Evolutionary conservation across 75 land plant species (phyloP).

Genomic region (Sequoia sempervirens): DNA sequence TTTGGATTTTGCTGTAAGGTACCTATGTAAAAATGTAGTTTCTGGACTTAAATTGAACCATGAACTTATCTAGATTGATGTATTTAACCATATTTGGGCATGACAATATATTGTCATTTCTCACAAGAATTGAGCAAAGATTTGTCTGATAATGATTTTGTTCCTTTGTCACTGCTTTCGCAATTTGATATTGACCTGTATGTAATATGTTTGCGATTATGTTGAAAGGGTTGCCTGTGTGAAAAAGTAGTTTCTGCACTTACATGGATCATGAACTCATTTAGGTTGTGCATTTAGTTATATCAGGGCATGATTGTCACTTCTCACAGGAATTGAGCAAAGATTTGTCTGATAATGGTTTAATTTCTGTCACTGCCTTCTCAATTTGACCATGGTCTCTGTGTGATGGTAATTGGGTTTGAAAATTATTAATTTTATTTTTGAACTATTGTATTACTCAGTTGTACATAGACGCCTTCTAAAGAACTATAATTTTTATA

Average conservation of each 20-base stretch:
- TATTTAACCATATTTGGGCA: not conserved
- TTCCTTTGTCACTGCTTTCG: not conserved
- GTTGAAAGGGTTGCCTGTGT: not conserved
- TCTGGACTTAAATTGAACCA: not conserved
- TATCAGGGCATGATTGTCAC: not conserved
- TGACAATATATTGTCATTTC: not conserved
- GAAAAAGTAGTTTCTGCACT: not conserved
- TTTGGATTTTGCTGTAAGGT: not conserved
- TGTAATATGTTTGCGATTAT: not conserved
- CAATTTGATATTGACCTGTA: too few species aligned
- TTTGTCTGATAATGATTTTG: not conserved
- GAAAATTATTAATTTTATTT: not conserved
- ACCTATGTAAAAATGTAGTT: not conserved
- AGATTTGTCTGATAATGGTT: not conserved
- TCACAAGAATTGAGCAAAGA: not conserved
- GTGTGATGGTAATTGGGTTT: not conserved
- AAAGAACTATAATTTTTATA: not conserved
- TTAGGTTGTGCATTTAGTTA: not conserved
- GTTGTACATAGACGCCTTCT: not conserved
- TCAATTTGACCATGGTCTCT: not conserved
- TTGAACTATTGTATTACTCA: not conserved
- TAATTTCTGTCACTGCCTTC: not conserved
- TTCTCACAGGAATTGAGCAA: not conserved
- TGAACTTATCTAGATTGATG: not conserved
- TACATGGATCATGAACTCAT: not conserved